phyloP scores from a whole-genome alignment of 1,284 basidiomycete genomes.

The Rhodotorula sp. region DNA sequence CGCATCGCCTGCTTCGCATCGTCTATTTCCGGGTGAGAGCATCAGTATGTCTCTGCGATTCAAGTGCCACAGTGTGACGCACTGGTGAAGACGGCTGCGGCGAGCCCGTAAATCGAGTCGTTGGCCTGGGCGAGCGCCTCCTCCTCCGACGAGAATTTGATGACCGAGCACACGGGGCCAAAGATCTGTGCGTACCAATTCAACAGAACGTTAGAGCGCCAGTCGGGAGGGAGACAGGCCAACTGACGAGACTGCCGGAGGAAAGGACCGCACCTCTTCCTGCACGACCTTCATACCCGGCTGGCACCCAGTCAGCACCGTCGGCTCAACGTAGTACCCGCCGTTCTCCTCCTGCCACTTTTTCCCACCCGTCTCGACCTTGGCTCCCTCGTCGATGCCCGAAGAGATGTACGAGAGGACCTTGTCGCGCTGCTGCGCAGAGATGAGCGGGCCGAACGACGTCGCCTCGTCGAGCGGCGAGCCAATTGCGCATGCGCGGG shows the following conservation, averaged over 20 bases:
- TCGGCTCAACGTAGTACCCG: slow-evolving; percentile 51
- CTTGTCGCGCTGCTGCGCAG: slow-evolving; percentile 72
- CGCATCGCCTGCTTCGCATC: slow-evolving; percentile 86
- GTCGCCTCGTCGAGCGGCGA: slow-evolving; percentile 71
- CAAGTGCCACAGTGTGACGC: background rate
- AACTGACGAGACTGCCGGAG: background rate
- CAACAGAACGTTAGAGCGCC: background rate
- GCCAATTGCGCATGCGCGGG: slow-evolving; percentile 71
- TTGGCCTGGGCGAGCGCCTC: slow-evolving; percentile 76
- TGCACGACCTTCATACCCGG: slow-evolving; percentile 49
- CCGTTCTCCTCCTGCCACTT: slow-evolving; percentile 54
- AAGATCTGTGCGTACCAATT: slow-evolving; percentile 32
- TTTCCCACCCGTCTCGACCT: slow-evolving; percentile 72
- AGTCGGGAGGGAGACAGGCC: too few relatives aligned
- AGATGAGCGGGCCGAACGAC: slow-evolving; percentile 70
- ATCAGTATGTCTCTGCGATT: background rate
- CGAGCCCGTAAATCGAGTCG: slow-evolving; percentile 80
- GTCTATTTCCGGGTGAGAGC: slow-evolving; percentile 39
- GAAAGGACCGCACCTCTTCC: slow-evolving; percentile 46
- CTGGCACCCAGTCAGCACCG: slow-evolving; percentile 51
- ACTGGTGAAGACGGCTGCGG: slow-evolving; percentile 77
- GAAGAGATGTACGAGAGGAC: slow-evolving; percentile 85
- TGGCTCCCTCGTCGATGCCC: slow-evolving; percentile 82
- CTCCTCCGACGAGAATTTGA: slow-evolving; percentile 45
- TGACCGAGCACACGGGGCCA: slow-evolving; percentile 45